Evolutionary conservation across 1,139 yeast species (phyloP).

Genomic region (Pneumocystis murina): DNA sequence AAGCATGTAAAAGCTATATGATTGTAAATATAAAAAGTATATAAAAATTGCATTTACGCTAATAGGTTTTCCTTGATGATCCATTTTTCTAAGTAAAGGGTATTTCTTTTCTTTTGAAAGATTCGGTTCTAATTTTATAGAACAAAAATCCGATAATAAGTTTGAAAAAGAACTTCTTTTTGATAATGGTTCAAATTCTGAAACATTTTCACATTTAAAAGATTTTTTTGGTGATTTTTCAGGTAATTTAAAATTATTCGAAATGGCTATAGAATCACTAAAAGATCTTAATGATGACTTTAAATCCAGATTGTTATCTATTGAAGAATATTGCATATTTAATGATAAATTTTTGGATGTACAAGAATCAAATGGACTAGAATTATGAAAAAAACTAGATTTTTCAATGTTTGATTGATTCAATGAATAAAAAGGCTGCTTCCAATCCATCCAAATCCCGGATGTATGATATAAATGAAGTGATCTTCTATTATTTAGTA

Average conservation of each 20-base stretch:
- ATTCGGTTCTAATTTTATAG: neutral
- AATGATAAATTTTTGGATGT: neutral
- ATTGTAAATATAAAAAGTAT: neutral
- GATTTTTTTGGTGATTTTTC: neutral
- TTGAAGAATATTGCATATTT: neutral
- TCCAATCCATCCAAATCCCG: neutral
- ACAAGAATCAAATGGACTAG: neutral
- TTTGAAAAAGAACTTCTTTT: neutral
- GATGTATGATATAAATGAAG: neutral
- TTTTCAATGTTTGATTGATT: neutral
- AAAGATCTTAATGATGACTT: neutral
- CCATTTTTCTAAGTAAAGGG: neutral
- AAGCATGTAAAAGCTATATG: slow-evolving; percentile 50
- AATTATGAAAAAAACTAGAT: neutral
- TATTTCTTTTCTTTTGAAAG: neutral
- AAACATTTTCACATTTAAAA: neutral
- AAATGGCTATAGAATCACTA: neutral
- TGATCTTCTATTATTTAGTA: neutral
- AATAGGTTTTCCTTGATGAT: neutral
- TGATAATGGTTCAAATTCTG: neutral
- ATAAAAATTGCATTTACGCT: neutral
- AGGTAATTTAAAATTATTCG: neutral
- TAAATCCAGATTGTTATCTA: neutral
- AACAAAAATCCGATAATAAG: neutral
- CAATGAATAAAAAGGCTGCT: neutral